Evolutionary conservation across 176 grass and related monocot genomes (phyloP), one percentile per base, ranked within the genome.

Genomic region (Paspalum vaginatum): DNA sequence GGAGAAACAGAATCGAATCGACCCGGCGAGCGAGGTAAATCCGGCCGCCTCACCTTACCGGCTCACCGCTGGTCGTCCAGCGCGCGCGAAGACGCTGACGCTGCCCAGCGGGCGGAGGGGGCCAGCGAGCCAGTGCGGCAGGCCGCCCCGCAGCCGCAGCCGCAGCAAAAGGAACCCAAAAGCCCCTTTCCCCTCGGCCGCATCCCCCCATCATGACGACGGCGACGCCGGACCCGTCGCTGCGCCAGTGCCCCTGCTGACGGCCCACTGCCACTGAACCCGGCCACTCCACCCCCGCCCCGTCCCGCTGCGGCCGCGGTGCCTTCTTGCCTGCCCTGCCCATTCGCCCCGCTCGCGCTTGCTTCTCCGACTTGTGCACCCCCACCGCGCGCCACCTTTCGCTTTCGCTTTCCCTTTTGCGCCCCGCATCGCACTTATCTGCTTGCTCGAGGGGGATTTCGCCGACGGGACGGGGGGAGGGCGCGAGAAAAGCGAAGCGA

Each of bases 311-410:
- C 32, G 32, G 32, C 32, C 32, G 32, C 32, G 32, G 2, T 32
- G 32, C 32, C 32, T 32, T 32, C 32, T 32, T 32, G 32, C 32
- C 32, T 32, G 32, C 32, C 32, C 32, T 32, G 32, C 32, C 32
- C 32, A 32, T 32, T 21, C 11, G 15, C 77, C 48, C 45, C 51
- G 47, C 65, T 16, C 61, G 57, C 70, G 84, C 85, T 86, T 80
- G 77, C 91, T 90, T 89, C 81, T 69, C 68, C 87, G 52, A 80
- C 86, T 88, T 85, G 81, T 72, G 65, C 81, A 69, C 73, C 81
- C 74, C 77, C 62, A 89, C 80, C 86, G 71, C 76, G 76, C 69
- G 63, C 85, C 77, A 48, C 44, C 74, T 20, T 21, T 57, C 60
- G 47, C 85, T 61, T 48, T 88, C 81, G 11, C 87, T 89, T 77